Conservation (phyloP, 1,284 basidiomycete genomes). For the Meira nashicola region DNA sequence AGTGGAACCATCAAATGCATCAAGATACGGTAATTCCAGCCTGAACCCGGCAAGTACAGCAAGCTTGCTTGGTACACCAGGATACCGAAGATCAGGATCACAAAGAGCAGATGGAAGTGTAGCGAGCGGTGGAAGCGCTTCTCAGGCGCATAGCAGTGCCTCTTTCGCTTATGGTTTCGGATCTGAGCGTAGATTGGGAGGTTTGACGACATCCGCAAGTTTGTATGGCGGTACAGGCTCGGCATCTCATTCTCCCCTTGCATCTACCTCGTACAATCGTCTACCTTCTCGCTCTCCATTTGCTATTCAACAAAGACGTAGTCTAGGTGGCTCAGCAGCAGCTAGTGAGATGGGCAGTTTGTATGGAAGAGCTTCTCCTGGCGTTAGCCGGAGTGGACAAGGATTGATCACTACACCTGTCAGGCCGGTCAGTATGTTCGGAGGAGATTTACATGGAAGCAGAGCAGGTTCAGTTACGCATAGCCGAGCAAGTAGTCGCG, state of each 20-base stretch:
- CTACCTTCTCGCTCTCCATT: constrained; percentile 24
- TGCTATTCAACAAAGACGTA: not conserved
- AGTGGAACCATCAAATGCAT: not conserved
- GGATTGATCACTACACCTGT: not conserved
- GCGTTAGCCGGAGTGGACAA: constrained; percentile 5
- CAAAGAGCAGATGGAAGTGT: constrained; percentile 28
- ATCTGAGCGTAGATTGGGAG: constrained; percentile 25
- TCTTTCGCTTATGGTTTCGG: constrained; percentile 35
- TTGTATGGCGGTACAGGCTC: constrained; percentile 19
- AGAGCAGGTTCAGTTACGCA: not conserved
- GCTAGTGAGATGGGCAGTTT: not conserved
- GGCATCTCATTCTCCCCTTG: constrained; percentile 17
- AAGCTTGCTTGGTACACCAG: constrained; percentile 1
- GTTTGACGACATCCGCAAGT: constrained; percentile 17
- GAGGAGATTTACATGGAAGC: not conserved
- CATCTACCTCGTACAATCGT: constrained; percentile 24
- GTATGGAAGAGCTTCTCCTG: not conserved
- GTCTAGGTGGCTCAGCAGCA: not conserved
- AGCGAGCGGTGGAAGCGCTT: constrained; percentile 17
- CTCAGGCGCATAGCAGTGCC: constrained; percentile 21
- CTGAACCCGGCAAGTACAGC: not conserved
- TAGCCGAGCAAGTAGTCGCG: not conserved
- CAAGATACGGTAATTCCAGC: not conserved
- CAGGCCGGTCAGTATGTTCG: constrained; percentile 3
- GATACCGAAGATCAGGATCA: constrained; percentile 17